Base-by-base conservation (phyloP, 2,329 filamentous ascomycete species). In the Fusarium vanettenii region DNA sequence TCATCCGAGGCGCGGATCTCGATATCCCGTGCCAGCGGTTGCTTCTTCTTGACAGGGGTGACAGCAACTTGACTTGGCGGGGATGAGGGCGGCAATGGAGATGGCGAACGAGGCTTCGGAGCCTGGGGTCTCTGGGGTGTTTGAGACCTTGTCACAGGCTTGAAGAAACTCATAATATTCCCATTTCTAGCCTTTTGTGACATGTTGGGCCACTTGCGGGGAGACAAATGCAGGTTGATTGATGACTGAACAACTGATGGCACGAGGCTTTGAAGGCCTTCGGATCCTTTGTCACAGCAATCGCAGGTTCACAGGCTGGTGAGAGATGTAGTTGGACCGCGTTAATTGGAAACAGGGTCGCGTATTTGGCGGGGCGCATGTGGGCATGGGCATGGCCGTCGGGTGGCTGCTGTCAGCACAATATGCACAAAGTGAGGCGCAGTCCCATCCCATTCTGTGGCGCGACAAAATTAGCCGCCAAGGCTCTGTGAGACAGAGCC, bases 1-100 rank as follows among this genome's bases (percentile, higher is more conserved):
- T 93, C 92, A 78, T 95, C 94, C 0, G 94, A 95, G 64, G 90
- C 92, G 55, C 87, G 87, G 45, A 95, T 93, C 65, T 92, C 84
- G 14, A 90, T 82, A 76, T 90, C 85, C 80, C 90, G 85, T 68
- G 86, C 84, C 59, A 83, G 74, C 10, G 66, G 60, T 68, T 74
- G 43, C 25, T 64, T 57, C 11, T 68, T 60, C 63, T 75, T 76
- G 43, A 62, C 62, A n/a, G 80, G 79, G n/a, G 79, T 82, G 20
- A 67, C 60, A 18, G 50, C 52, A 60, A 78, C 79, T 50, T 75
- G 56, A 60, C 79, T 68, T n/a, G 70, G 68, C 14, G 77, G 76
- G 25, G 80, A 80, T 25, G 79, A 78, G 25, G 74, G 73, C 14
- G 73, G 73, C 25, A 70, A 72, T 71, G 50, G 77, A 63, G 66